phyloP scores from a whole-genome alignment of 805 yeast genomes.

The Spathaspora girioi region DNA sequence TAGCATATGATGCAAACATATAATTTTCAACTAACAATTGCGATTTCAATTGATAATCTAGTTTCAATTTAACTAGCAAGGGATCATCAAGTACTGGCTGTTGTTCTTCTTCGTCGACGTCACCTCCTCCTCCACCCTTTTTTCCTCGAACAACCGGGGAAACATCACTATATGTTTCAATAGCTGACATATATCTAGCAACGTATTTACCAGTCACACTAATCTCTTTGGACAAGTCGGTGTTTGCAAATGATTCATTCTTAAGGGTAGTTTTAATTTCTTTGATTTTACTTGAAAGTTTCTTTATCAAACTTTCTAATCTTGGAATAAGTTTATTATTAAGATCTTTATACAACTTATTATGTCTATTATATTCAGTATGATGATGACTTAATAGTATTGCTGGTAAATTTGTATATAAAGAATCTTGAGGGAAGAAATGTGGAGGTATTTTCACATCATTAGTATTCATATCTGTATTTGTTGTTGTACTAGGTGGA shows the following conservation, averaged over 20 bases:
- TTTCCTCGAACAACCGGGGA: conserved; percentile 27
- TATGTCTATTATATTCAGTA: conserved; percentile 20
- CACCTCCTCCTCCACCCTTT: conserved; percentile 21
- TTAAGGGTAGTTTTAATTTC: conserved; percentile 38
- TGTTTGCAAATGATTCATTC: conserved; percentile 40
- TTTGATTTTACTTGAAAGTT: conserved; percentile 35
- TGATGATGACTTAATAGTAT: conserved; percentile 34
- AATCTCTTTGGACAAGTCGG: conserved; percentile 38
- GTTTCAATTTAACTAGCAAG: conserved; percentile 34
- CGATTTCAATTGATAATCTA: conserved; percentile 38
- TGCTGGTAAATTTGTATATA: conserved; percentile 27
- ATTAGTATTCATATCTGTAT: conserved; percentile 5
- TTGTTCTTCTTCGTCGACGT: too few relatives aligned
- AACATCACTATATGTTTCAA: conserved; percentile 34
- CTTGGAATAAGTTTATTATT: conserved; percentile 30
- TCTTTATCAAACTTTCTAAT: conserved; percentile 31
- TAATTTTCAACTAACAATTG: conserved; percentile 40
- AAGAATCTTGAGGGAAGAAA: conserved; percentile 16
- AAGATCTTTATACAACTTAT: conserved; percentile 30
- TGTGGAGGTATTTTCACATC: conserved; percentile 17
- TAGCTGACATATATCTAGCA: conserved; percentile 25
- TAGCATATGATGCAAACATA: conserved; percentile 38
- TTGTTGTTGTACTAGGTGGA: conserved; percentile 1
- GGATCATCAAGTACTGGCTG: conserved; percentile 32
- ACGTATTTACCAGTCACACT: conserved; percentile 58